Evolutionary conservation across 768 basidiomycete species (phyloP), one percentile per base, ranked within the genome.

Genomic region (Cystobasidium tubakii): DNA sequence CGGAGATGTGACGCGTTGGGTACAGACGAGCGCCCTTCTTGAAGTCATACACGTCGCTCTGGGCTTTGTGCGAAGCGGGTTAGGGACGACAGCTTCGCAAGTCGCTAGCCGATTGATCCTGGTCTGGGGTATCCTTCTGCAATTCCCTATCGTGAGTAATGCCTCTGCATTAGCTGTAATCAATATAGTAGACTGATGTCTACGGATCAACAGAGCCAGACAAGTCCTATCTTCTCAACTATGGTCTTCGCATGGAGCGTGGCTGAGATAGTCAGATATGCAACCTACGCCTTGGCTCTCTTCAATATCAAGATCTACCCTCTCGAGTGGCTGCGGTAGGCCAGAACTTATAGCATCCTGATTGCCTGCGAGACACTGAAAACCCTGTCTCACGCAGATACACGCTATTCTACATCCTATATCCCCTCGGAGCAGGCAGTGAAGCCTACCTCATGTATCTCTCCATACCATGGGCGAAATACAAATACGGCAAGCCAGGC

Each of bases 191-290:
- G 43, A 21, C 19, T 50, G 64, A 23, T 42, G 57, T 60, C 33
- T 27, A 60, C 12, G 4, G 12, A 60, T 25, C 63, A 17, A 46
- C 81, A 82, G 66, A 80, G 89, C 31, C 89, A 87, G 76, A 79
- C 83, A 1, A 88, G 86, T 79, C 90, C 96, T 1, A 80, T 93
- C 31, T 97, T 90, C 83, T 86, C 90, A 6, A 88, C 89, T 63
- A 95, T 97, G 92, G 86, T 97, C 67, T 82, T 95, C 75, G 89
- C 94, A 0, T 98, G 96, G 96, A 89, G 90, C 0, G 75, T 88
- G 64, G 91, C 92, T 19, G 96, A 99, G 82, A 86, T 94, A 60
- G 87, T 94, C 72, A 90, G 96, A 34, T 98, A 98, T 82, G 80
- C 86, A 10, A 95, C 89, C 84, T 99, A 98, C 81, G 88, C 89